Conservation (phyloP, 106 monocot species). For the Acorus gramineus region DNA sequence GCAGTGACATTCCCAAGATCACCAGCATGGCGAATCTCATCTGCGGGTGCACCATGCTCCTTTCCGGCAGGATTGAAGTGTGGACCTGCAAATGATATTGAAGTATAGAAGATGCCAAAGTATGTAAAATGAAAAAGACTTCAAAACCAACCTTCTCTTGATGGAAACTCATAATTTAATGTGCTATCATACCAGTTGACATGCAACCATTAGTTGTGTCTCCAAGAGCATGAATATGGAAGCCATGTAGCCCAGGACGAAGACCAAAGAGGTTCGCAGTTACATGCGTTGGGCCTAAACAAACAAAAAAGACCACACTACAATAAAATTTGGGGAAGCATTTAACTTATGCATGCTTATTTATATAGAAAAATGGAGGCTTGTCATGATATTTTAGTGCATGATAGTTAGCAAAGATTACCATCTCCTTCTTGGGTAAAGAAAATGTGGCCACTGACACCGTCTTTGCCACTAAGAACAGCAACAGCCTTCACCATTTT, state of each 20-base stretch:
- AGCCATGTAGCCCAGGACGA: slow-evolving; percentile 46
- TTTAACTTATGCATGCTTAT: neutral
- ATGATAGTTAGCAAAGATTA: slow-evolving; percentile 3
- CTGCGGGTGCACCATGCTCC: slow-evolving; percentile 71
- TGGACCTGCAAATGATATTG: slow-evolving; percentile 31
- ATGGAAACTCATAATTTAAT: too few species aligned
- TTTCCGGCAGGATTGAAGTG: slow-evolving; percentile 80
- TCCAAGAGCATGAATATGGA: slow-evolving; percentile 71
- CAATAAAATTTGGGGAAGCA: neutral
- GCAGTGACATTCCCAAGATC: slow-evolving; percentile 77
- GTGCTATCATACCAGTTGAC: slow-evolving; percentile 55
- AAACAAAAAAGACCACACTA: neutral
- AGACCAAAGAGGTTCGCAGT: slow-evolving; percentile 40
- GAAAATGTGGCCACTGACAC: slow-evolving; percentile 41
- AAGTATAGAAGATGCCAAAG: too few species aligned
- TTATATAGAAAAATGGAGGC: too few species aligned
- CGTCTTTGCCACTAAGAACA: slow-evolving; percentile 33
- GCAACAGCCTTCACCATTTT: slow-evolving; percentile 70
- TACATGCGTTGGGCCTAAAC: slow-evolving; percentile 47
- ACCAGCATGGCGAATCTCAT: slow-evolving; percentile 76
- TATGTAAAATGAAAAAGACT: too few species aligned
- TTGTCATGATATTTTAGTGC: neutral
- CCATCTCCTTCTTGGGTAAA: slow-evolving; percentile 65
- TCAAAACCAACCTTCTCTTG: too few species aligned
- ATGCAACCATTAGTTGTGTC: slow-evolving; percentile 82